Conservation (phyloP, 2,329 filamentous ascomycete species). For the Pseudocercospora musae region DNA sequence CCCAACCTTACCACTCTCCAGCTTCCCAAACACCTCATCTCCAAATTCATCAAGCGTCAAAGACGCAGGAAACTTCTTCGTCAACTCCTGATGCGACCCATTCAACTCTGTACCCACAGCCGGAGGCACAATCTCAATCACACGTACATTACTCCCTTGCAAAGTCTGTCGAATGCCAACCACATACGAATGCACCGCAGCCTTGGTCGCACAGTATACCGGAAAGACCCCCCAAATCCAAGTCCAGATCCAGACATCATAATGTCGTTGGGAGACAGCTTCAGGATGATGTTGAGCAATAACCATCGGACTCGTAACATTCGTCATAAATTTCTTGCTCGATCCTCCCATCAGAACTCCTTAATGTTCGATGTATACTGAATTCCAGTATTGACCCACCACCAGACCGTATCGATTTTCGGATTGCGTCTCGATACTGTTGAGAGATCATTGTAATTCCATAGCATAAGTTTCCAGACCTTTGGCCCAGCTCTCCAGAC, state of each 20-base stretch:
- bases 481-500: conserved; percentile 37
- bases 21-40: conserved; percentile 11
- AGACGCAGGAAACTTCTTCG: neutral
- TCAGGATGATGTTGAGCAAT: conserved; percentile 19
- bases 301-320: conserved; percentile 20
- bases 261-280: conserved; percentile 10
- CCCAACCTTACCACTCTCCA: conserved; percentile 13
- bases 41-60: conserved; percentile 4
- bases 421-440: conserved; percentile 10
- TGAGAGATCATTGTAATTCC: conserved; percentile 13
- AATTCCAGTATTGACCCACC: conserved; percentile 15
- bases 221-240: conserved; percentile 15
- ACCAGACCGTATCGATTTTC: conserved; percentile 19
- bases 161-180: conserved; percentile 18
- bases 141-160: conserved; percentile 18
- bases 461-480: conserved; percentile 11
- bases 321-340: conserved; percentile 14
- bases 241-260: conserved; percentile 22
- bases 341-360: conserved; percentile 4
- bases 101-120: conserved; percentile 11
- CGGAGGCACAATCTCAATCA: conserved; percentile 26
- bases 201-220: conserved; percentile 23
- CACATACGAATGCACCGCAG: conserved; percentile 18
- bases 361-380: conserved; percentile 5
- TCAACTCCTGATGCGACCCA: neutral